Conservation (phyloP, 2,329 filamentous ascomycete species). For the Lachnellula hyalina region DNA sequence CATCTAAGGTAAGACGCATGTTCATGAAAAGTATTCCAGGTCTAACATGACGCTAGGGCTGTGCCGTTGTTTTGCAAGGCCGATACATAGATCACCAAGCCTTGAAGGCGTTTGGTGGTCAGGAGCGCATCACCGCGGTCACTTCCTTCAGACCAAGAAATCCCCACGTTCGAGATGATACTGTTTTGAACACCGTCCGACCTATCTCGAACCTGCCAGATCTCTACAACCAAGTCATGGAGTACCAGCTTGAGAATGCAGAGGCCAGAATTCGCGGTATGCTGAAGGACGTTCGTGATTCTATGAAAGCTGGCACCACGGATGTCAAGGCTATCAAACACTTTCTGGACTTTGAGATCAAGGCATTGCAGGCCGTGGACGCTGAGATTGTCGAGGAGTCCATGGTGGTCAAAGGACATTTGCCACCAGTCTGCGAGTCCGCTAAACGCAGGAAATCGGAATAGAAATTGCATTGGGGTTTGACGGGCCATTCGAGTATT, state of each 20-base stretch:
- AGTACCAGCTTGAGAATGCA: constrained; percentile 36
- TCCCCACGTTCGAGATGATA: constrained; percentile 37
- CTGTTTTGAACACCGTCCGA: constrained; percentile 33
- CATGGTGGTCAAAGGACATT: constrained; percentile 24
- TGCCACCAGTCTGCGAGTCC: constrained; percentile 26
- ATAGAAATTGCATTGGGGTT: constrained; percentile 3
- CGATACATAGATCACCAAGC: constrained; percentile 43
- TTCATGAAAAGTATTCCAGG: neutral
- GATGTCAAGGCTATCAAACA: constrained; percentile 32
- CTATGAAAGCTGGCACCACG: constrained; percentile 31
- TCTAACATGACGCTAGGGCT: constrained; percentile 29
- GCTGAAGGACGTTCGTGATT: constrained; percentile 31
- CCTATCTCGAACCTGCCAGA: constrained; percentile 35
- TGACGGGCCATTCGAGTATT: neutral
- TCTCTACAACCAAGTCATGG: constrained; percentile 34
- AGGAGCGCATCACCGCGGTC: constrained; percentile 43
- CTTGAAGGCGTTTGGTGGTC: constrained; percentile 35
- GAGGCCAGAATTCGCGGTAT: constrained; percentile 32
- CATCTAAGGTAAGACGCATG: constrained; percentile 34
- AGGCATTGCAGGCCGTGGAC: constrained; percentile 26
- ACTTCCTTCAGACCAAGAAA: constrained; percentile 40
- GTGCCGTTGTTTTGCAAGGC: constrained; percentile 41
- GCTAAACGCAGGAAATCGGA: constrained; percentile 19
- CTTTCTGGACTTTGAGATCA: constrained; percentile 34
- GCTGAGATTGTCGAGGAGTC: constrained; percentile 32